Base-by-base conservation (phyloP, 352 stramenopile species). In the Aphanomyces stellatus region DNA sequence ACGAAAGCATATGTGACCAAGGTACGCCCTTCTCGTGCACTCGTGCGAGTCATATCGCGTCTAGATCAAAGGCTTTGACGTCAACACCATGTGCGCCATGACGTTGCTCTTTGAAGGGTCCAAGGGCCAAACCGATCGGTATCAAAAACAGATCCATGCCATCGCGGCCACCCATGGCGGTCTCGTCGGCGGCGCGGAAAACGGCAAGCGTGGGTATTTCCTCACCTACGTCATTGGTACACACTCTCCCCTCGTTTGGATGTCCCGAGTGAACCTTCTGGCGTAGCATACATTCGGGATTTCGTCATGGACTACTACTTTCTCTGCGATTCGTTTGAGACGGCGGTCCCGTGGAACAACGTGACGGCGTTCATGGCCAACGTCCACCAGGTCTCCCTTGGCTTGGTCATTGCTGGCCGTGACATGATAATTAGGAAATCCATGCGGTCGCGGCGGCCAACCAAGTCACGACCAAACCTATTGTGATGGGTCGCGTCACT, bases 241-340 rank as follows among this genome's bases (percentile, higher is more conserved):
- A 19, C 24, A 42, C 17, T 30, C 41, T 63, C 22, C n/a, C n/a
- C 17, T 10, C 27, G 55, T n/a, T n/a, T n/a, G n/a, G n/a, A n/a
- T n/a, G n/a, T n/a, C n/a, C n/a, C n/a, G n/a, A n/a, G n/a, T n/a
- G n/a, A n/a, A 3, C 24, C 55, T 22, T n/a, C 33, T 56, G 17
- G 11, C 35, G 60, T 68, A 68, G 82, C 93, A 34, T 97, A 97
- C 65, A 68, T 98, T 51, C 84, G 91, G n/a, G 93, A 98, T 69
- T 97, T 98, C 75, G 91, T 87, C 10, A 72, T 97, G 55, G 83
- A 90, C 72, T 97, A 96, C 73, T 88, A 93, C 64, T 96, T 97
- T 34, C 74, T 97, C 46, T 91, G 85, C 51, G 88, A 96, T 65
- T 95, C 85, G 4, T 97, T 96, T 71, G 91, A 97, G 78, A 96